Base-by-base conservation (phyloP, 2,329 filamentous ascomycete genomes). In the Venturia aucupariae region DNA sequence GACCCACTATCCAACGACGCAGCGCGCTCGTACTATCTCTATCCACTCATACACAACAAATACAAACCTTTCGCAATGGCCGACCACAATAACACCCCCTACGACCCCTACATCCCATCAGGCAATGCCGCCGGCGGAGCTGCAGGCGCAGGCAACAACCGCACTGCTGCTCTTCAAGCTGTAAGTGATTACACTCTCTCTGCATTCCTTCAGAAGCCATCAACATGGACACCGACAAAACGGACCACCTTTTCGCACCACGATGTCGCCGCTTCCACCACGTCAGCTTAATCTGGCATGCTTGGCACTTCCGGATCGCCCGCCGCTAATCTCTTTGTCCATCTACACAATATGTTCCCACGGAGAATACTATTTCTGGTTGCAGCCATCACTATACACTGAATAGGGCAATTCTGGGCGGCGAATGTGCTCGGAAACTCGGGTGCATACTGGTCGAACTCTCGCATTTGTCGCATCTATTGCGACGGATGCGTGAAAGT, bases 81-180 rank as follows among this genome's bases (percentile, higher is more conserved):
- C 75, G 80, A 80, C 72, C 79, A 78, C 70, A 80, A 85, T 73
- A 79, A 81, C 38, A 32, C 32, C 71, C 90, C 90, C 70, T 95
- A 95, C 78, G 90, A 95, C 79, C 90, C 90, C 68, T 95, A 94
- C 80, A 92, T 93, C 77, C 90, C 90, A 74, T 85, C 84, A 75
- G 86, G 86, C 77, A 81, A 82, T 68, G 70, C 69, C 65, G 66
- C 65, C 66, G 84, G 75, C 81, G 83, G 71, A 67, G 71, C 68
- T 66, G 71, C 71, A 75, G 69, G 73, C 67, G 75, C 79, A 69
- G 77, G 77, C 72, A 84, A 82, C 70, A 88, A 87, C 74, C 83
- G 86, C 77, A 89, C 86, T 65, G 84, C 84, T 66, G 89, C 88
- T 68, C 84, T 96, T 70, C 90, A 96, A 84, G 88, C 88, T 79